Conservation (phyloP, 2,329 filamentous ascomycete species). For the Venturia asperata region DNA sequence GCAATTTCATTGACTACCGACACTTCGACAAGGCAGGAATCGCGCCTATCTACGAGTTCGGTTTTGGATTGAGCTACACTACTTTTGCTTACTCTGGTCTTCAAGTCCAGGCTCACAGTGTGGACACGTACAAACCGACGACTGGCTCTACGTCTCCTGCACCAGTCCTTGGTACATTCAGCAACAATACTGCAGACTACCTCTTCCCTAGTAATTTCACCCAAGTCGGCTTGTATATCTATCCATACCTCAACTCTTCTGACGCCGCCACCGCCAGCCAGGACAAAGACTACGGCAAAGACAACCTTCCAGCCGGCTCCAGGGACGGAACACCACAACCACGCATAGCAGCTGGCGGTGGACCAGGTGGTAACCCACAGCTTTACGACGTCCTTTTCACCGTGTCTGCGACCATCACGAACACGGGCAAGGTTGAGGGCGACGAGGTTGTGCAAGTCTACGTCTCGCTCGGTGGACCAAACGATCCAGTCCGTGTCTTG, state of each 20-base stretch:
- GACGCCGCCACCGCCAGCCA: conserved; percentile 50
- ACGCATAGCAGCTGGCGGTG: conserved; percentile 57
- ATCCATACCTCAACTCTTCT: conserved; percentile 63
- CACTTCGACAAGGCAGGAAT: conserved; percentile 61
- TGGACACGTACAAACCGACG: conserved; percentile 51
- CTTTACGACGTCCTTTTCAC: conserved; percentile 65
- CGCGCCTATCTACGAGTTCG: conserved; percentile 72
- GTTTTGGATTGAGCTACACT: conserved; percentile 73
- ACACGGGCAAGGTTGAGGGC: conserved; percentile 58
- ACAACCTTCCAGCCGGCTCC: conserved; percentile 52
- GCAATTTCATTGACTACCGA: conserved; percentile 75
- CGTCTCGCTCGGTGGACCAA: conserved; percentile 68
- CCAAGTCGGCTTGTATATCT: conserved; percentile 53
- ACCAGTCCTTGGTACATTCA: conserved; percentile 57
- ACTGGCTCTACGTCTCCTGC: conserved; percentile 56
- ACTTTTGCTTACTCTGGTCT: conserved; percentile 70
- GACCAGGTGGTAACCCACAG: conserved; percentile 51
- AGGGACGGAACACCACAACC: conserved; percentile 52
- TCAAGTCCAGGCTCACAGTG: conserved; percentile 45
- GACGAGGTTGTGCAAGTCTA: conserved; percentile 72
- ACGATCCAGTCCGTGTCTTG: conserved; percentile 60
- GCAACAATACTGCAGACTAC: conserved; percentile 58
- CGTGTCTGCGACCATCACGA: conserved; percentile 61
- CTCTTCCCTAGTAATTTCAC: conserved; percentile 57
- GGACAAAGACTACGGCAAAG: conserved; percentile 54